Conservation (phyloP, 352 stramenopile genomes). For the Globisporangium paroecandrum region DNA sequence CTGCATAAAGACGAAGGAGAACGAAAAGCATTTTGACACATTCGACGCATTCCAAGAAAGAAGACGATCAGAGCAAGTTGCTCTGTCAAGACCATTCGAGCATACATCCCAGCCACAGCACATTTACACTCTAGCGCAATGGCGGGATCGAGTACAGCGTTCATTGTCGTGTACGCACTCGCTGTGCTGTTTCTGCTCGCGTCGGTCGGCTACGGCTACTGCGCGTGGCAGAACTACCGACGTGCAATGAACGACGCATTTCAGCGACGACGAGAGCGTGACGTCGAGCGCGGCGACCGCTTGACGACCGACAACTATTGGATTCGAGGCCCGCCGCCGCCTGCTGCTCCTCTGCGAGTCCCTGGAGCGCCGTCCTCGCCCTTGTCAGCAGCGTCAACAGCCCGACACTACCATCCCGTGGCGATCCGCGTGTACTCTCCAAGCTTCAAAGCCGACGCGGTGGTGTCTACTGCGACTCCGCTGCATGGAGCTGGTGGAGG, state of each 20-base stretch:
- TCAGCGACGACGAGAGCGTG: slow-evolving; percentile 22
- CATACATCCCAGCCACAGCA: background rate
- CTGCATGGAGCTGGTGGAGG: background rate
- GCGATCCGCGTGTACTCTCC: slow-evolving; percentile 9
- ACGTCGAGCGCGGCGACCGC: slow-evolving; percentile 21
- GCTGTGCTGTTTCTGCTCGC: slow-evolving; percentile 26
- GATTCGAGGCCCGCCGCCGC: slow-evolving; percentile 12
- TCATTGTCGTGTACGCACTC: slow-evolving; percentile 28
- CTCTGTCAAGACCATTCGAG: background rate
- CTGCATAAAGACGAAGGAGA: background rate
- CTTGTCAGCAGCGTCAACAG: background rate
- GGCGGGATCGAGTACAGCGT: slow-evolving; percentile 1
- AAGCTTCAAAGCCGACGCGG: background rate
- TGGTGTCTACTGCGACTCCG: background rate
- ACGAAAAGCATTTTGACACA: background rate
- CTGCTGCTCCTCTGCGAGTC: background rate
- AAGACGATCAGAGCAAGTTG: too few species aligned
- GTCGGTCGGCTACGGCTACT: slow-evolving; percentile 25
- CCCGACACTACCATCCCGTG: background rate
- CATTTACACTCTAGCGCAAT: slow-evolving; percentile 1
- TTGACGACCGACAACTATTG: slow-evolving; percentile 32
- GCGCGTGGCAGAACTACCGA: slow-evolving; percentile 36
- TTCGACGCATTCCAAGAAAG: too few species aligned
- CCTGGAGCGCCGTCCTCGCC: background rate
- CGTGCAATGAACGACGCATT: slow-evolving; percentile 27